Conservation (phyloP, 768 basidiomycete genomes). For the Lactarius quietus region DNA sequence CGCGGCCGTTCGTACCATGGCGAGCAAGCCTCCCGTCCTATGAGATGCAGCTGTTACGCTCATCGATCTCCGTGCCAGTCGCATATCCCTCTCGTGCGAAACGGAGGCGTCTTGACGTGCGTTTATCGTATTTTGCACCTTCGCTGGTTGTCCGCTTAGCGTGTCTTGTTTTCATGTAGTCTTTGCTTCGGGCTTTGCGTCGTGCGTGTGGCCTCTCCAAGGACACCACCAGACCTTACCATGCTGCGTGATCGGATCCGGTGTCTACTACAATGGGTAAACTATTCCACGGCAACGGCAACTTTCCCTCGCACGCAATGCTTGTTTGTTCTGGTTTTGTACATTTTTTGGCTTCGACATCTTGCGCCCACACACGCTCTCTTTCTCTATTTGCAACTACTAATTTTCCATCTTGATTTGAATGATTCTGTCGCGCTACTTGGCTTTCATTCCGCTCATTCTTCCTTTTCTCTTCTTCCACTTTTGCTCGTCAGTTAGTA, state of each 20-base stretch:
- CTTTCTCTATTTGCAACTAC: neutral
- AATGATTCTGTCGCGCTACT: neutral
- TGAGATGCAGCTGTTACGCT: neutral
- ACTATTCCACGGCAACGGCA: too few species aligned
- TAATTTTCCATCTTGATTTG: neutral
- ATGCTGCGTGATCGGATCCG: neutral
- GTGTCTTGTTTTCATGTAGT: too few species aligned
- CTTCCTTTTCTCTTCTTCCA: too few species aligned
- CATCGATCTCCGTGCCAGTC: neutral
- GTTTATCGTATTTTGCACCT: neutral
- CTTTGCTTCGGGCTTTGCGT: constrained; percentile 9
- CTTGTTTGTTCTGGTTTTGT: neutral
- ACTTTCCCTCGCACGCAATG: neutral
- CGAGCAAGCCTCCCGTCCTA: neutral
- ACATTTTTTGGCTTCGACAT: neutral
- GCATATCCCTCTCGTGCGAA: constrained; percentile 5
- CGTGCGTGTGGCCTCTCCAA: constrained; percentile 7
- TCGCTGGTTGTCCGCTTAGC: neutral
- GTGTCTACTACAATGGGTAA: neutral
- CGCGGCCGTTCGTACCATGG: constrained; percentile 8
- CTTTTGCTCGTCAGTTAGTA: too few species aligned
- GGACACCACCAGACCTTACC: neutral
- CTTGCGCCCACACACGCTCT: neutral
- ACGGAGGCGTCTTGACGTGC: constrained; percentile 5
- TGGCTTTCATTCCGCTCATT: neutral